These are phyloP conservation scores for Lasiodiplodia gonubiensis DNA, from an alignment of 2,329 filamentous ascomycete species.

Conservation along the genomic window DNA sequence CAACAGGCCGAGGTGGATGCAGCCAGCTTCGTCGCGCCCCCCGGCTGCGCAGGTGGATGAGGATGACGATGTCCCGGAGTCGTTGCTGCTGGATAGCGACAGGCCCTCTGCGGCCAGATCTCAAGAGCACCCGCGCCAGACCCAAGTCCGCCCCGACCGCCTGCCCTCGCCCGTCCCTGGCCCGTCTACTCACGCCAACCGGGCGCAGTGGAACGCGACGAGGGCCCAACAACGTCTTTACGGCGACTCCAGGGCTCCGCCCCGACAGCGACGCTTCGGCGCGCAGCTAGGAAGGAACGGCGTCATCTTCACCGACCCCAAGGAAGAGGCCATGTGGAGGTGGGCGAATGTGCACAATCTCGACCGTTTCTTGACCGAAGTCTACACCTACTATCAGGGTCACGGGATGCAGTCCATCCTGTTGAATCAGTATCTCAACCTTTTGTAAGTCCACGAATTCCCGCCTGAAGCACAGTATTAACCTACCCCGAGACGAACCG, in stretches of 20 bases:
- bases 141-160: conserved; percentile 31
- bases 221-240: conserved; percentile 54
- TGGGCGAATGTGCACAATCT: conserved; percentile 92
- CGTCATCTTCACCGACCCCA: conserved; percentile 57
- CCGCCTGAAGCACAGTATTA: conserved; percentile 6
- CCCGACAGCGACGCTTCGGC: conserved; percentile 31
- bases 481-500: conserved; percentile 68
- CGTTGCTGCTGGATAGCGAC: conserved; percentile 64
- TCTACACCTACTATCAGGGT: conserved; percentile 85
- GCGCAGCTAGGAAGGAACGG: conserved; percentile 23
- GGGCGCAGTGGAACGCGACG: conserved; percentile 58
- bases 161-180: conserved; percentile 51
- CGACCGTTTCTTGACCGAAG: conserved; percentile 82
- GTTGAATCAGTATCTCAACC: conserved; percentile 71
- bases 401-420: conserved; percentile 87
- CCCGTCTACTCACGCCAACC: conserved; percentile 50
- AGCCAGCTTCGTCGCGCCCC: conserved; percentile 32
- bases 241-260: conserved; percentile 35
- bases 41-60: conserved; percentile 46
- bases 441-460: conserved; percentile 63
- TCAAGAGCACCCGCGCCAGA: conserved; percentile 32
- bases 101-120: conserved; percentile 38
- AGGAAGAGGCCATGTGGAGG: conserved; percentile 85
- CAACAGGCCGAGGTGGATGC: conserved; percentile 28
- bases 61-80: conserved; percentile 69